Evolutionary conservation across 1,284 basidiomycete genomes (phyloP).

Genomic region (Blastosporella zonata): DNA sequence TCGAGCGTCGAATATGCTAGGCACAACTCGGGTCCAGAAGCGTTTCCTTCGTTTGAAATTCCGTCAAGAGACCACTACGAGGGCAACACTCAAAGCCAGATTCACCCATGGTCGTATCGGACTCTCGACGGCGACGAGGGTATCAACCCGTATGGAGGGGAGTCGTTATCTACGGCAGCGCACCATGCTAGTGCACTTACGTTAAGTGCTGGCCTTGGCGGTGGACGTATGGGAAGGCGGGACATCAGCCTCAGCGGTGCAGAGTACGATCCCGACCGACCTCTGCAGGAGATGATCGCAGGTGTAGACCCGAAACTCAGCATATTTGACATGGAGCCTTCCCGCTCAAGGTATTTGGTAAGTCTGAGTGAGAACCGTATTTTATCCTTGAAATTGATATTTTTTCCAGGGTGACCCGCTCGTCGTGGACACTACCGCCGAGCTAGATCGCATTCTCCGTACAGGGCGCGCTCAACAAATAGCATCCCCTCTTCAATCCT

Average conservation of each 20-base stretch:
- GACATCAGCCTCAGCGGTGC: slow-evolving; percentile 66
- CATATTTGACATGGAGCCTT: slow-evolving; percentile 50
- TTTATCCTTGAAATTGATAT: slow-evolving; percentile 1
- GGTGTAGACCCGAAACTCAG: slow-evolving; percentile 49
- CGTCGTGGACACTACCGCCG: slow-evolving; percentile 57
- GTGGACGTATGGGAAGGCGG: slow-evolving; percentile 42
- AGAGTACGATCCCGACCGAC: slow-evolving; percentile 86
- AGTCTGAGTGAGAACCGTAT: slow-evolving; percentile 9
- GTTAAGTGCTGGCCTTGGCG: slow-evolving; percentile 76
- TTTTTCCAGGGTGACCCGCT: slow-evolving; percentile 40
- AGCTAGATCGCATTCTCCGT: slow-evolving; percentile 60
- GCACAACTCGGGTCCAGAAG: slow-evolving; percentile 55
- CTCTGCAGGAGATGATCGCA: slow-evolving; percentile 69
- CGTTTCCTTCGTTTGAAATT: slow-evolving; percentile 57
- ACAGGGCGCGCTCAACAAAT: slow-evolving; percentile 44
- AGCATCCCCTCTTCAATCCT: slow-evolving; percentile 40
- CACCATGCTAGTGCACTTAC: slow-evolving; percentile 87
- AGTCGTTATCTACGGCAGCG: slow-evolving; percentile 75
- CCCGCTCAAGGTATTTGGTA: slow-evolving; percentile 47
- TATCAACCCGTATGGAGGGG: slow-evolving; percentile 57
- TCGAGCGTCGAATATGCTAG: slow-evolving; percentile 64
- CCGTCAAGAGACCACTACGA: slow-evolving; percentile 53
- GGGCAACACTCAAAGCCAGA: slow-evolving; percentile 49
- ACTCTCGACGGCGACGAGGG: slow-evolving; percentile 63
- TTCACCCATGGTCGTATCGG: slow-evolving; percentile 64